Base-by-base conservation (phyloP, 2,329 filamentous ascomycete species). In the Aspergillus tamarii region DNA sequence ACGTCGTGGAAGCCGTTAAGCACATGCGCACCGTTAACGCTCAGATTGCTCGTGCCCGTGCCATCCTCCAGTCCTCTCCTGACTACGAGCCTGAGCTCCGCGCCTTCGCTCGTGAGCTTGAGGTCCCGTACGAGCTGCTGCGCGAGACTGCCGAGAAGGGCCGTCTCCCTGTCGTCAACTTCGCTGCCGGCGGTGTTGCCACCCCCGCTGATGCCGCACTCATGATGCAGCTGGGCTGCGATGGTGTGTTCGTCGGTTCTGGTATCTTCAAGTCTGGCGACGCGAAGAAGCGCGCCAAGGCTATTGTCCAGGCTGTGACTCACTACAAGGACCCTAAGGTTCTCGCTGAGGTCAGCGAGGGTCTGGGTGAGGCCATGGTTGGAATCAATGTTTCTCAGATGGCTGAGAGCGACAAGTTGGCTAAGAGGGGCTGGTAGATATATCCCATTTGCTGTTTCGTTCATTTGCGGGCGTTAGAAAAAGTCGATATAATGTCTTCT, bases 161-260 rank as follows among this genome's bases (percentile, higher is more conserved):
- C 50, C 86, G 95, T 57, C 84, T 99, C 60, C 95, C 95, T 2
- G 94, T 98, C 0, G 95, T 99, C 68, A 98, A 98, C 85, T 98
- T 99, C 72, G 95, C 95, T 0, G 95, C 95, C 4, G 95, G 95
- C n/a, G 95, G 95, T 63, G 91, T 99, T n/a, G 95, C 95, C n/a
- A 99, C 95, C 1, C 95, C 95, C 0, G 95, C 95, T 0, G 95
- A 99, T 80, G 95, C 95, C 0, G 95, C 95, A 2, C 84, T 99
- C 82, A 92, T 99, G 94, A 99, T 99, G 95, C 94, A 98, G 85
- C 84, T 99, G 68, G 95, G 95, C 65, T 98, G 95, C 76, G 95
- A 99, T 75, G 95, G 95, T 63, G 95, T 99, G 41, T 99, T 99
- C 76, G 95, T 99, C 41, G 95, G 95, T 32, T 93, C 89, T 63